Conservation (phyloP, 306 rosid genomes). For the Parietaria judaica region DNA sequence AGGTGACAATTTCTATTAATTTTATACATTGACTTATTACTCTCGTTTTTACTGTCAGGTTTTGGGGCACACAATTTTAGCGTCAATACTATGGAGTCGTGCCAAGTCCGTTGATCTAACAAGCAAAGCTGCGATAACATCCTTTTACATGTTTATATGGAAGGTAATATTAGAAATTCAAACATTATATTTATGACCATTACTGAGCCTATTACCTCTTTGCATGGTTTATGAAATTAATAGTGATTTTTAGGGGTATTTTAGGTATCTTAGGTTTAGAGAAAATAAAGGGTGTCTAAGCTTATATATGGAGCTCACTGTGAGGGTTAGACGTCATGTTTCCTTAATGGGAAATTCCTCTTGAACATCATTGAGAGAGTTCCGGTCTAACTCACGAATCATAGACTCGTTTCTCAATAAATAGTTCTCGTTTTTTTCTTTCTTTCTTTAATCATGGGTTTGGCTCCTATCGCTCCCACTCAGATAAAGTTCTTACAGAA, state of each 20-base stretch:
- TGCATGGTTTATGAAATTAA: neutral
- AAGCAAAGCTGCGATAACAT: conserved; percentile 79
- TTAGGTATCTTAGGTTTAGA: neutral
- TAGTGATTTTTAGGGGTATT: neutral
- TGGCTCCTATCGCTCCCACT: too few species aligned
- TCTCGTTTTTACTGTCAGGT: conserved; percentile 37
- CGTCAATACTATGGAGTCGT: conserved; percentile 53
- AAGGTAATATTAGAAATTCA: conserved; percentile 41
- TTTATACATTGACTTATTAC: conserved; percentile 4
- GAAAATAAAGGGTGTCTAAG: neutral
- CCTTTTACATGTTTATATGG: conserved; percentile 97
- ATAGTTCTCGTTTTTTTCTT: too few species aligned
- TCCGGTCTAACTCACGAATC: too few species aligned
- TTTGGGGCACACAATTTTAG: conserved; percentile 62
- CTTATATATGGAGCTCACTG: too few species aligned
- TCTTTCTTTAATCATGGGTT: too few species aligned
- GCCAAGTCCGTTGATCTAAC: conserved; percentile 80
- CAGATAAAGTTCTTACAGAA: too few species aligned
- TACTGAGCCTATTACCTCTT: neutral
- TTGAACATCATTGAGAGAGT: too few species aligned
- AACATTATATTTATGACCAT: too few species aligned
- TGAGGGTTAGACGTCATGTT: too few species aligned
- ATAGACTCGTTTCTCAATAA: too few species aligned
- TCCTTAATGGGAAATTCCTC: too few species aligned
- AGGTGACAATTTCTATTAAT: too few species aligned